Percentiles rank a stretch among this genome's conserved stretches.
Conservation (phyloP, 495 filamentous ascomycete species). For the Pseudotulostoma volvatum region DNA sequence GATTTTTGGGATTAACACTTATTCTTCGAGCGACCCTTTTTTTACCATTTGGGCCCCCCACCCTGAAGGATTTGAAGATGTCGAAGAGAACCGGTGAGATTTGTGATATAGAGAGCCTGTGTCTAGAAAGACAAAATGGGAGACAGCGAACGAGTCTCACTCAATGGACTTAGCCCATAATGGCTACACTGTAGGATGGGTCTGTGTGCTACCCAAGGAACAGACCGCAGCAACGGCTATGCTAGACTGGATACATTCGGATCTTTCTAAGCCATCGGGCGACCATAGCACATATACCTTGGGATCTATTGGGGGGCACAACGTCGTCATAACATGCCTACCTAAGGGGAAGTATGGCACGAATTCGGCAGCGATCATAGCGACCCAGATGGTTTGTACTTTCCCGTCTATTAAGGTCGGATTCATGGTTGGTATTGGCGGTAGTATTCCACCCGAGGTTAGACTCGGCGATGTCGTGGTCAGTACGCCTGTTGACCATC, state of each 20-base stretch:
- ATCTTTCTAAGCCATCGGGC: constrained; percentile 2
- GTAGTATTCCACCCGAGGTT: constrained; percentile 16
- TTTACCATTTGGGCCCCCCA: too few species aligned
- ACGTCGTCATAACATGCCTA: constrained; percentile 28
- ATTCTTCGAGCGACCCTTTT: too few species aligned
- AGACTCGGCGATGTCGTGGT: constrained; percentile 14
- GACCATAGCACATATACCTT: constrained; percentile 18
- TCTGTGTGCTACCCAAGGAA: constrained; percentile 14
- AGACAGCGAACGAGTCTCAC: too few species aligned
- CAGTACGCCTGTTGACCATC: constrained; percentile 5
- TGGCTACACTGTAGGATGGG: constrained; percentile 14
- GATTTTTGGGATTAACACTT: too few species aligned
- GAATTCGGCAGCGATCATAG: constrained; percentile 20
- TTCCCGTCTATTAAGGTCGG: constrained; percentile 27
- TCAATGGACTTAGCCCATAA: too few species aligned
- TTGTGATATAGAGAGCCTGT: too few species aligned
- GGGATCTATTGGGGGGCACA: constrained; percentile 20
- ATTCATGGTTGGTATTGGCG: constrained; percentile 35
- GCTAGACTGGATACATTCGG: constrained; percentile 8
- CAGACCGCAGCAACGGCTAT: constrained; percentile 9
- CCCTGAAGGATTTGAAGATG: too few species aligned
- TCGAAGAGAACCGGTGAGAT: too few species aligned
- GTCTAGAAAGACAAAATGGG: too few species aligned
- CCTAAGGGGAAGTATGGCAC: constrained; percentile 22
- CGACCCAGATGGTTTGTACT: constrained; percentile 16